phyloP scores from a whole-genome alignment of 345 rosid species.

The Brassica incana region DNA sequence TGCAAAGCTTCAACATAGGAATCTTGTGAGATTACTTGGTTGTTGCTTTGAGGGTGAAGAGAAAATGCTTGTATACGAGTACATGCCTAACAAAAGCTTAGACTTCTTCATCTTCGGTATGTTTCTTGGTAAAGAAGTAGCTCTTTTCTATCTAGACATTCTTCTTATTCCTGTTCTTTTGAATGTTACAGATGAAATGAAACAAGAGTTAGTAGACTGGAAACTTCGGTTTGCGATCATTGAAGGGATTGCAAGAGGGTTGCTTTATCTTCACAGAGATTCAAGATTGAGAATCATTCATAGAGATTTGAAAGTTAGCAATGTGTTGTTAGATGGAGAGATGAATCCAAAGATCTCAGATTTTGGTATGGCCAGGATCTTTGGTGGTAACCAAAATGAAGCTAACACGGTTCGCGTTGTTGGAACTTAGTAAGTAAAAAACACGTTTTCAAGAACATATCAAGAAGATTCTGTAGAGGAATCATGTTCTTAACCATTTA shows the following conservation, averaged over 20 bases:
- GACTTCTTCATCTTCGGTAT: slow-evolving; percentile 63
- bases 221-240: slow-evolving; percentile 53
- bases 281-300: slow-evolving; percentile 75
- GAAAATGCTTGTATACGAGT: slow-evolving; percentile 63
- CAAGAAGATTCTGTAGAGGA: not conserved
- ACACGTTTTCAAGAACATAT: not conserved
- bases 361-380: slow-evolving; percentile 72
- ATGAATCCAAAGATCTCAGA: slow-evolving; percentile 82
- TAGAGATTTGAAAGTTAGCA: slow-evolving; percentile 67
- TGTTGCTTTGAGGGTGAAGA: slow-evolving; percentile 68
- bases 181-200: slow-evolving; percentile 46
- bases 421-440: slow-evolving; percentile 60
- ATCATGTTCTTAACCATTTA: not conserved
- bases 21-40: slow-evolving; percentile 69
- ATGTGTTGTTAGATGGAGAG: slow-evolving; percentile 67
- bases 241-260: slow-evolving; percentile 74
- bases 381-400: slow-evolving; percentile 53
- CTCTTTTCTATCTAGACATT: not conserved
- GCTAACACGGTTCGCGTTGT: slow-evolving; percentile 60
- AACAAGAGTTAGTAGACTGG: slow-evolving; percentile 53
- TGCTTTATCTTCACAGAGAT: slow-evolving; percentile 72
- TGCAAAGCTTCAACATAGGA: slow-evolving; percentile 65
- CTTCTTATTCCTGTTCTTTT: slow-evolving; percentile 13
- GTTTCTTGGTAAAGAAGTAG: slow-evolving; percentile 6
- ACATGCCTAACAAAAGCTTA: slow-evolving; percentile 72